Percentiles rank a stretch among this genome's conserved stretches.
These are phyloP conservation scores for Sanghuangporus weigelae DNA, from an alignment of 1,284 basidiomycete genomes.

Conservation along the genomic window DNA sequence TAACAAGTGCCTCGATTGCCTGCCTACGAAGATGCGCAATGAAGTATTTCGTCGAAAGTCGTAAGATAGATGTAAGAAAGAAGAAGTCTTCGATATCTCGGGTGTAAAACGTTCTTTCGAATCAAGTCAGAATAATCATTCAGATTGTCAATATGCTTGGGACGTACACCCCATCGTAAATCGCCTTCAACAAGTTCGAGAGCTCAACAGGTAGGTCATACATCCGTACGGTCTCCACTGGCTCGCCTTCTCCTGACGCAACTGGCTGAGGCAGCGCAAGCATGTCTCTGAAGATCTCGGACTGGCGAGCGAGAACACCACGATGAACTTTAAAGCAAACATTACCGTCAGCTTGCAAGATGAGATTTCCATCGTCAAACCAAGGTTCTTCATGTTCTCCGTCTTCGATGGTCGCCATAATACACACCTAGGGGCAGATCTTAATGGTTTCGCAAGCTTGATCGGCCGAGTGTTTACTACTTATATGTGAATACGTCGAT, in stretches of 20 bases:
- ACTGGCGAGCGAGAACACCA: slow-evolving; percentile 52
- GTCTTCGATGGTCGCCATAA: background rate
- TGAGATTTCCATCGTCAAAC: slow-evolving; percentile 23
- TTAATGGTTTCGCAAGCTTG: no score
- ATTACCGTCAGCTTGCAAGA: slow-evolving; percentile 18
- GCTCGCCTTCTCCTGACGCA: slow-evolving; percentile 27
- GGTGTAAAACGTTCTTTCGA: slow-evolving; percentile 32
- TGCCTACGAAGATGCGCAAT: slow-evolving; percentile 42
- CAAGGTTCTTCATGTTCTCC: slow-evolving; percentile 14
- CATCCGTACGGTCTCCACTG: slow-evolving; percentile 45
- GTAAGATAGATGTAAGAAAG: slow-evolving; percentile 47
- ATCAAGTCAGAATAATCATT: slow-evolving; percentile 8
- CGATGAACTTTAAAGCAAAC: slow-evolving; percentile 38
- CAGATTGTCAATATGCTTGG: background rate
- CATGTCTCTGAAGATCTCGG: slow-evolving; percentile 56
- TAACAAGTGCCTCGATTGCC: slow-evolving; percentile 43
- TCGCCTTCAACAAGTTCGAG: slow-evolving; percentile 45
- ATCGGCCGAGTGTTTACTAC: no score
- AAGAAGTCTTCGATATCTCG: slow-evolving; percentile 46
- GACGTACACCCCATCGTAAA: slow-evolving; percentile 54
- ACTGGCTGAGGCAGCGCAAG: slow-evolving; percentile 41
- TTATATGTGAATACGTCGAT: no score
- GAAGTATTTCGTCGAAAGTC: slow-evolving; percentile 55
- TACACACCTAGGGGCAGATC: background rate
- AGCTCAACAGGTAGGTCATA: slow-evolving; percentile 49